Evolutionary conservation across 352 stramenopile genomes (phyloP).

Genomic region (Phytophthora boehmeriae): DNA sequence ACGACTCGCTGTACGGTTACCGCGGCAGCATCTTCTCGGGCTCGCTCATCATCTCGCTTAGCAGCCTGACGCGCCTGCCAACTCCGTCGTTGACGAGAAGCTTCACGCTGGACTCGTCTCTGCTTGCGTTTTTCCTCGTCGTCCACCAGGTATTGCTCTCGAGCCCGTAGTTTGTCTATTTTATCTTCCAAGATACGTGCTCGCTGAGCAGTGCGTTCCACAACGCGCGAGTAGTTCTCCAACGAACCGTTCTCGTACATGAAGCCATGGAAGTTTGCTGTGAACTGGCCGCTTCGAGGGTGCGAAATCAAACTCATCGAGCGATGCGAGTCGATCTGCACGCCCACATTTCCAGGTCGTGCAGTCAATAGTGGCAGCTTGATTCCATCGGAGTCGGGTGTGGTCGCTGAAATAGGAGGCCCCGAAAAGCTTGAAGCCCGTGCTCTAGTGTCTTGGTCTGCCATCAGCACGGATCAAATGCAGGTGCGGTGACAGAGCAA

Average conservation of each 20-base stretch:
- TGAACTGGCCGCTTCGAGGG: slow-evolving; percentile 68
- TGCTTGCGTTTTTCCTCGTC: slow-evolving; percentile 46
- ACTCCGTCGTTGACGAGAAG: slow-evolving; percentile 43
- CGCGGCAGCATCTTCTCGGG: slow-evolving; percentile 44
- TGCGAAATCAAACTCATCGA: slow-evolving; percentile 61
- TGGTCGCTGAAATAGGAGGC: slow-evolving; percentile 3
- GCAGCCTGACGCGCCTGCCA: slow-evolving; percentile 55
- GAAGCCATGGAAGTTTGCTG: slow-evolving; percentile 65
- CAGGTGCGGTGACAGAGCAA: neutral
- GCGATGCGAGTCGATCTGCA: slow-evolving; percentile 79
- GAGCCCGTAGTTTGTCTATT: slow-evolving; percentile 47
- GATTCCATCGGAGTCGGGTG: neutral
- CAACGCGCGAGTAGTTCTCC: slow-evolving; percentile 69
- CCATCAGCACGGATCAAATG: slow-evolving; percentile 16
- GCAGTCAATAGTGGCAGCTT: slow-evolving; percentile 61
- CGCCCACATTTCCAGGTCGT: slow-evolving; percentile 72
- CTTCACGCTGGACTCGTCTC: slow-evolving; percentile 47
- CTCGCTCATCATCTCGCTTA: slow-evolving; percentile 52
- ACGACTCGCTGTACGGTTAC: slow-evolving; percentile 44
- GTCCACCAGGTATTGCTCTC: slow-evolving; percentile 48
- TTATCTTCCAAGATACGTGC: slow-evolving; percentile 50
- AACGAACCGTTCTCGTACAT: slow-evolving; percentile 73
- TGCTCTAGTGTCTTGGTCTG: slow-evolving; percentile 20
- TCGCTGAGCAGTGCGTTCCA: slow-evolving; percentile 58
- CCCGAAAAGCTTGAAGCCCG: slow-evolving; percentile 18